phyloP scores from a whole-genome alignment of 2,329 filamentous ascomycete genomes.

The Stagonosporopsis tanaceti region DNA sequence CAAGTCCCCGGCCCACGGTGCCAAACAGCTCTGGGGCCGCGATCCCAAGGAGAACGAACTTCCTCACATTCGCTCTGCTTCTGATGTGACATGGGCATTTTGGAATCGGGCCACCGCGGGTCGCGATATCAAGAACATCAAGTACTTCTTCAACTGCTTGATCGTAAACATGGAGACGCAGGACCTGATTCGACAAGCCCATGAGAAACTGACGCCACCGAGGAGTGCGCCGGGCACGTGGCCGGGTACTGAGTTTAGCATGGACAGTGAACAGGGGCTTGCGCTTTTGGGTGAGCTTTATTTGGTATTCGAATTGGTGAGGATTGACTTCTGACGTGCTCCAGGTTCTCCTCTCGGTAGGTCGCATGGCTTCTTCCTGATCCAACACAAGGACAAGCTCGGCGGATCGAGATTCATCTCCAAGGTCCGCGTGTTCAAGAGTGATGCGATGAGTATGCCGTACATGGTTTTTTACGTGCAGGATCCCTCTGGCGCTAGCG shows the following conservation, averaged over 20 bases:
- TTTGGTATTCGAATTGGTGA: not conserved
- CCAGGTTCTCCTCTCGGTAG: not conserved
- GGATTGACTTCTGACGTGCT: not conserved
- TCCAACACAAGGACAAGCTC: not conserved
- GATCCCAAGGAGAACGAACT: slow-evolving; percentile 19
- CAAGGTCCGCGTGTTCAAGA: not conserved
- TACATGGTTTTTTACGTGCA: not conserved
- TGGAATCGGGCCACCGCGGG: slow-evolving; percentile 19
- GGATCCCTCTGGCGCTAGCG: not conserved
- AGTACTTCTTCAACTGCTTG: slow-evolving; percentile 27
- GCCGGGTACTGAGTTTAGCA: slow-evolving; percentile 29
- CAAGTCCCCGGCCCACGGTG: slow-evolving; percentile 14
- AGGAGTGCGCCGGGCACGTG: slow-evolving; percentile 17
- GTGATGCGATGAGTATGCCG: not conserved
- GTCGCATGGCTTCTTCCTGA: not conserved
- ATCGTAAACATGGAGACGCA: slow-evolving; percentile 26
- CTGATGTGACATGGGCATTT: slow-evolving; percentile 33
- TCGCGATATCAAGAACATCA: slow-evolving; percentile 22
- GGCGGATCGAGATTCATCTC: not conserved
- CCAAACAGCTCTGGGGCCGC: slow-evolving; percentile 20
- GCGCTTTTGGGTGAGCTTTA: slow-evolving; percentile 22
- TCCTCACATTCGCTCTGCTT: slow-evolving; percentile 25
- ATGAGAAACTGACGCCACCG: slow-evolving; percentile 11
- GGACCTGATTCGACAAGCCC: slow-evolving; percentile 19
- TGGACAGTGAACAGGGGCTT: slow-evolving; percentile 26